Percentiles rank a stretch among this genome's conserved stretches.
phyloP scores from a whole-genome alignment of 495 filamentous ascomycete species.

The Trichoderma gamsii region DNA sequence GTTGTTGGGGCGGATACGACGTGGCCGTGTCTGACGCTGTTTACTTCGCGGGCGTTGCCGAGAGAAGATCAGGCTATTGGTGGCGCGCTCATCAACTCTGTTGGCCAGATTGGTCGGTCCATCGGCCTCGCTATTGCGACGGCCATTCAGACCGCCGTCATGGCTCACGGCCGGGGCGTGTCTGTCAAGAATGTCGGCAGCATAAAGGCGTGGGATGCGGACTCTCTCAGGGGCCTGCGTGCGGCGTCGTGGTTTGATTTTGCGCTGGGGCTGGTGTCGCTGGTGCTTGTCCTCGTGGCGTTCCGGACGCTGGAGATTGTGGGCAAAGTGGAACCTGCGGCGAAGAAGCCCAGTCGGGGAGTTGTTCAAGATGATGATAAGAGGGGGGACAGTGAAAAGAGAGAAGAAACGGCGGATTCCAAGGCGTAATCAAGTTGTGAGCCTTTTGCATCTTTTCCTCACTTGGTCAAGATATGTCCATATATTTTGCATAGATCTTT shows the following conservation, averaged over 20 bases:
- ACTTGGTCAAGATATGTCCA: background rate
- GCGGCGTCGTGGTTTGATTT: constrained; percentile 51
- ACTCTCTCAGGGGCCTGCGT: constrained; percentile 45
- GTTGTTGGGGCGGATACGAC: constrained; percentile 56
- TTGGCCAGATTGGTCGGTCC: constrained; percentile 51
- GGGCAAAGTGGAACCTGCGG: constrained; percentile 28
- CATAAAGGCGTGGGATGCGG: constrained; percentile 32
- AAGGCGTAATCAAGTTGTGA: background rate
- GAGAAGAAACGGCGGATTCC: background rate
- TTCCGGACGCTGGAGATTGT: constrained; percentile 43
- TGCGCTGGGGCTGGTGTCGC: constrained; percentile 31
- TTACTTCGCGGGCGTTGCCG: constrained; percentile 51
- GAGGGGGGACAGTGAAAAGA: background rate
- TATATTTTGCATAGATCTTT: background rate
- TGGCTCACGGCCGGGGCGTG: constrained; percentile 36
- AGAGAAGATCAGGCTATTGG: constrained; percentile 56
- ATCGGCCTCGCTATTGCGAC: constrained; percentile 54
- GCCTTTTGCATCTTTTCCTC: background rate
- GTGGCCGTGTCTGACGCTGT: constrained; percentile 53
- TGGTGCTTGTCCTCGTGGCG: constrained; percentile 33
- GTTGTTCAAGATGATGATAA: constrained; percentile 14
- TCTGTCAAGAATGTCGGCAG: constrained; percentile 33
- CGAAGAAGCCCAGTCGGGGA: constrained; percentile 11
- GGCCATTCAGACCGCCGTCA: constrained; percentile 50
- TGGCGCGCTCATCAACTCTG: constrained; percentile 55